phyloP scores from a whole-genome alignment of 768 basidiomycete species.

The Amanita jacksonii region DNA sequence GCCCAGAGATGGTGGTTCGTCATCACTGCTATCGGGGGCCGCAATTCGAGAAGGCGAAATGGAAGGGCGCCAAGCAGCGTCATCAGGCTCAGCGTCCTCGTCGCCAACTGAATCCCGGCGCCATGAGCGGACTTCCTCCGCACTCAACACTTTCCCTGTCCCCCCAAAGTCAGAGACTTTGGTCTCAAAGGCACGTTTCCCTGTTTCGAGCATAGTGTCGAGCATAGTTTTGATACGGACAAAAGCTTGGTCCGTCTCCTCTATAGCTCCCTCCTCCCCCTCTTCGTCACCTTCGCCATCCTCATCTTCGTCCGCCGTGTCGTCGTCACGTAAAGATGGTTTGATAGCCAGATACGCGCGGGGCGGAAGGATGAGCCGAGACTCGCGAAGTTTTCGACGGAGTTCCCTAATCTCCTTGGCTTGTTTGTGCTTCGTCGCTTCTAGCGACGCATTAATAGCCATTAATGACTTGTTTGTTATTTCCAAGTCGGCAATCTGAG shows the following conservation, averaged over 20 bases:
- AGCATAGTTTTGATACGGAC: slow-evolving; percentile 54
- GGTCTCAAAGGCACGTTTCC: slow-evolving; percentile 51
- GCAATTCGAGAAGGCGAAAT: background rate
- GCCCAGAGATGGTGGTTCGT: background rate
- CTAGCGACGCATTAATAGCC: slow-evolving; percentile 75
- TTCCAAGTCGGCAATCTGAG: slow-evolving; percentile 84
- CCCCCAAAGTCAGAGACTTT: slow-evolving; percentile 43
- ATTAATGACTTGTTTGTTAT: slow-evolving; percentile 84
- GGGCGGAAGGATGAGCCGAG: slow-evolving; percentile 70
- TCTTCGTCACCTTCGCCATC: slow-evolving; percentile 38
- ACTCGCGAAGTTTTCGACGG: slow-evolving; percentile 73
- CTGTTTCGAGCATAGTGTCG: slow-evolving; percentile 50
- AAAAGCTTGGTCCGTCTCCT: slow-evolving; percentile 47
- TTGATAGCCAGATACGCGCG: slow-evolving; percentile 46
- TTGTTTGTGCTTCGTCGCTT: slow-evolving; percentile 71
- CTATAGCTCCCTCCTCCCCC: slow-evolving; percentile 24
- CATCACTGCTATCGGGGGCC: background rate
- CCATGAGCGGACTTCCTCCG: slow-evolving; percentile 64
- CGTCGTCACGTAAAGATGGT: slow-evolving; percentile 35
- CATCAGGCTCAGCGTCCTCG: background rate
- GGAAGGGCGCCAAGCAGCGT: background rate
- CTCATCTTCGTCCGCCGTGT: slow-evolving; percentile 34
- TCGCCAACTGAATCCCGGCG: slow-evolving; percentile 17
- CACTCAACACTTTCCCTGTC: slow-evolving; percentile 51
- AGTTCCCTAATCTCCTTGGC: slow-evolving; percentile 81